Evolutionary conservation across 164 flowering plant species (phyloP).

Genomic region (Saururus chinensis): DNA sequence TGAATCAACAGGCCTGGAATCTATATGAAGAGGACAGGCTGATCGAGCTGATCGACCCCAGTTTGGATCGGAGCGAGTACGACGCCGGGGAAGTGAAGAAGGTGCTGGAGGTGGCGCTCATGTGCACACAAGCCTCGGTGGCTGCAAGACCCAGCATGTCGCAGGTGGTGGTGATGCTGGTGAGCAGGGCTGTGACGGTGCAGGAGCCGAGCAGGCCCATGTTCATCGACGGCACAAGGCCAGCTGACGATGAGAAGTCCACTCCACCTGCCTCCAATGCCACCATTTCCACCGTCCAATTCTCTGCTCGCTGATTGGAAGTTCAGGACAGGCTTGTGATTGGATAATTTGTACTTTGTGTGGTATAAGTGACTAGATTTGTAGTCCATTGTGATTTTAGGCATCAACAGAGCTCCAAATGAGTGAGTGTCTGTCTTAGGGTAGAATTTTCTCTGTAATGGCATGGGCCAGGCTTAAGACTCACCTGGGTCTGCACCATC

Average conservation of each 20-base stretch:
- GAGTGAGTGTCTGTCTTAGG: too few species aligned
- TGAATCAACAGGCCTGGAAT: conserved; percentile 28
- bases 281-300: conserved; percentile 15
- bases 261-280: conserved; percentile 25
- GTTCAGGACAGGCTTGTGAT: background rate
- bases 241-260: background rate
- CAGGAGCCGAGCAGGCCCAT: conserved; percentile 13
- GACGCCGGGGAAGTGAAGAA: conserved; percentile 18
- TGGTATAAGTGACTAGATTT: too few species aligned
- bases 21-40: conserved; percentile 23
- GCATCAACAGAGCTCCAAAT: too few species aligned
- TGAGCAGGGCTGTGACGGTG: conserved; percentile 10
- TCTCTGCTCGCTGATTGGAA: conserved; percentile 15
- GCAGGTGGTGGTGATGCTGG: conserved; percentile 25
- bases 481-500: too few species aligned
- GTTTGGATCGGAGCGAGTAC: conserved; percentile 19
- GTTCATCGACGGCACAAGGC: conserved; percentile 12
- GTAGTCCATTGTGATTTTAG: too few species aligned
- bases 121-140: conserved; percentile 30
- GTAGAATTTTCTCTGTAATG: too few species aligned
- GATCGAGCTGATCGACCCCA: conserved; percentile 26
- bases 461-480: too few species aligned
- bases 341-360: too few species aligned
- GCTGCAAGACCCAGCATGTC: conserved; percentile 38
- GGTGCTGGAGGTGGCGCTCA: conserved; percentile 29